These are phyloP conservation scores for Blumeriella jaapii DNA, from an alignment of 2,329 filamentous ascomycete genomes.

Conservation along the genomic window DNA sequence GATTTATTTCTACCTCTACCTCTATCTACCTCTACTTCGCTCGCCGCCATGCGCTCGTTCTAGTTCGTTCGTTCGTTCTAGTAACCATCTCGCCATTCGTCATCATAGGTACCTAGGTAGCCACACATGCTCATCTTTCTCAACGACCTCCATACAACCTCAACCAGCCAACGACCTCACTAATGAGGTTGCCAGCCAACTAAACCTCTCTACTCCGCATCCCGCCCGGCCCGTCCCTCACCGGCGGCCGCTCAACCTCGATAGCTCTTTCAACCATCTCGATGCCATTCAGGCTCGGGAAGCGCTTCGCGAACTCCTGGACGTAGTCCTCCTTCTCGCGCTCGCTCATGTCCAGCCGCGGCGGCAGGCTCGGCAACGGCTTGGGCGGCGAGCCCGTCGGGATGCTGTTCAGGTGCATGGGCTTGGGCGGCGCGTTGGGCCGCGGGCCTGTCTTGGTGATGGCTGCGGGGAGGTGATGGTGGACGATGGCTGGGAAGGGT, in stretches of 20 bases:
- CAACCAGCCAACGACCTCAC: background rate
- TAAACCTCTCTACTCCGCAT: slow-evolving; percentile 5
- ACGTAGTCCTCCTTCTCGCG: slow-evolving; percentile 55
- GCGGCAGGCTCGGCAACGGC: slow-evolving; percentile 28
- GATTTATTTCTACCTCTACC: no score
- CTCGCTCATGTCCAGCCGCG: slow-evolving; percentile 41
- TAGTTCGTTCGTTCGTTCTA: no score
- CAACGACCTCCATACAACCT: background rate
- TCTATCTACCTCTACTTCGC: no score
- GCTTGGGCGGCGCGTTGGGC: slow-evolving; percentile 49
- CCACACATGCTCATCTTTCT: no score
- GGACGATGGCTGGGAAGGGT: slow-evolving; percentile 1
- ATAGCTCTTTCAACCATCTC: slow-evolving; percentile 42
- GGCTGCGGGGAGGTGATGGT: slow-evolving; percentile 15
- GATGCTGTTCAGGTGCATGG: slow-evolving; percentile 46
- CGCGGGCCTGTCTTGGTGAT: slow-evolving; percentile 28
- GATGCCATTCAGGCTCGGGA: slow-evolving; percentile 72
- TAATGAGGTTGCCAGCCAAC: no score
- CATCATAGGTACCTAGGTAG: no score
- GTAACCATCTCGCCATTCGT: no score
- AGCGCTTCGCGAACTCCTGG: slow-evolving; percentile 67
- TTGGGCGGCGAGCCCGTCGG: slow-evolving; percentile 35
- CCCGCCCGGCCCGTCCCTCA: slow-evolving; percentile 4
- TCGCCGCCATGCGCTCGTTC: no score
- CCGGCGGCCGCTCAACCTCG: slow-evolving; percentile 4